These are phyloP conservation scores for Xylaria telfairii DNA, from an alignment of 495 filamentous ascomycete species.

Conservation along the genomic window DNA sequence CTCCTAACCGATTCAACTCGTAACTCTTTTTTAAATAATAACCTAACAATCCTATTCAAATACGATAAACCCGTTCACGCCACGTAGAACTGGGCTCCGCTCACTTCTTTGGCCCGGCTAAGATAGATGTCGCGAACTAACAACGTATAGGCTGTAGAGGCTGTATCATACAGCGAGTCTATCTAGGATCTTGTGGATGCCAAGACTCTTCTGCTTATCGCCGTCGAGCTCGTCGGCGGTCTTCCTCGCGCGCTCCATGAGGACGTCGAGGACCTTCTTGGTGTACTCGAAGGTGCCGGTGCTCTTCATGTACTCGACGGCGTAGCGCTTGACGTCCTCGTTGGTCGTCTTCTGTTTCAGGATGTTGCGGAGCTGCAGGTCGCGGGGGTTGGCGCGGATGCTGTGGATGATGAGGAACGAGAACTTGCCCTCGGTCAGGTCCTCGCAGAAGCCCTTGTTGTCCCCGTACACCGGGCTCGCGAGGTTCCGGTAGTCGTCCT, in stretches of 20 bases:
- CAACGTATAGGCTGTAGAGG: background rate
- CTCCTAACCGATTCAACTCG: background rate
- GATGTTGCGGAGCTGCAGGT: conserved; percentile 88
- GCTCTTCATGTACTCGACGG: conserved; percentile 88
- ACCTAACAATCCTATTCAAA: background rate
- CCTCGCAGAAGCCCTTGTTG: conserved; percentile 95
- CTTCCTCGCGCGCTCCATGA: conserved; percentile 69
- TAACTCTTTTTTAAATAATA: background rate
- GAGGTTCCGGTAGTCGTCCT: conserved; percentile 95
- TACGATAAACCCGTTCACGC: background rate
- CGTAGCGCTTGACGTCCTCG: conserved; percentile 88
- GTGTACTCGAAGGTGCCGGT: conserved; percentile 91
- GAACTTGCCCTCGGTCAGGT: conserved; percentile 98
- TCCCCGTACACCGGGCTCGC: conserved; percentile 72
- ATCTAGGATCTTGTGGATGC: conserved; percentile 60
- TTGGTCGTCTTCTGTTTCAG: conserved; percentile 86
- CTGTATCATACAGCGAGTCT: conserved; percentile 43
- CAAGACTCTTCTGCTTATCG: conserved; percentile 49
- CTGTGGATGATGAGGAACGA: conserved; percentile 96
- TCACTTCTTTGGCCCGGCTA: background rate
- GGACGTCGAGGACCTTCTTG: conserved; percentile 66
- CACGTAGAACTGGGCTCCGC: background rate
- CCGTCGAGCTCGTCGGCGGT: conserved; percentile 73
- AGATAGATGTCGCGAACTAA: background rate
- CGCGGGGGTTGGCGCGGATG: conserved; percentile 79